Evolutionary conservation across 1,284 basidiomycete genomes (phyloP).

Genomic region (Cryptococcus deneoformans): DNA sequence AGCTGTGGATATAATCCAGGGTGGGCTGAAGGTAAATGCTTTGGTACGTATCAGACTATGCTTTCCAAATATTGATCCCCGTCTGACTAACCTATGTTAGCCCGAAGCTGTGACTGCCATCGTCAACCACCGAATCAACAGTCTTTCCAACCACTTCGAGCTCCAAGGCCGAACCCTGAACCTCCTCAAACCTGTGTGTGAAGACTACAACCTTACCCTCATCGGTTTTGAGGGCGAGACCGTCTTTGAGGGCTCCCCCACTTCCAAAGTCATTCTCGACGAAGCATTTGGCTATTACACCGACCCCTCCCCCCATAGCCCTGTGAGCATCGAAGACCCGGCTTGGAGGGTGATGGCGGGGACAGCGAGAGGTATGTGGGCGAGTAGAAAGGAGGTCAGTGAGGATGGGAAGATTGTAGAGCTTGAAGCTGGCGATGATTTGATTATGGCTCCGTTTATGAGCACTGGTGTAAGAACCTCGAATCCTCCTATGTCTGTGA

Average conservation of each 20-base stretch:
- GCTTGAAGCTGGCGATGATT: slow-evolving; percentile 21
- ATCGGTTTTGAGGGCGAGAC: slow-evolving; percentile 23
- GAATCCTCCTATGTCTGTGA: no score
- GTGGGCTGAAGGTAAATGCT: slow-evolving; percentile 51
- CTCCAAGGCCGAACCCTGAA: slow-evolving; percentile 24
- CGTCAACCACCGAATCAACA: slow-evolving; percentile 39
- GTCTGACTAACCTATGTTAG: slow-evolving; percentile 1
- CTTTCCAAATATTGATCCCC: background rate
- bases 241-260: slow-evolving; percentile 14
- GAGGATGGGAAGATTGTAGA: slow-evolving; percentile 22
- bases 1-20: slow-evolving; percentile 45
- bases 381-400: slow-evolving; percentile 20
- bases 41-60: slow-evolving; percentile 25
- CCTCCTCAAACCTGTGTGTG: slow-evolving; percentile 23
- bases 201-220: slow-evolving; percentile 32
- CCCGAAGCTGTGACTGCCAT: slow-evolving; percentile 34
- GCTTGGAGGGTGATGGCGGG: slow-evolving; percentile 29
- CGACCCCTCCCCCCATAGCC: slow-evolving; percentile 34
- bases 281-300: slow-evolving; percentile 23
- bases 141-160: slow-evolving; percentile 27
- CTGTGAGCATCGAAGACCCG: slow-evolving; percentile 20
- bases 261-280: slow-evolving; percentile 10
- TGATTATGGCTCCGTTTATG: slow-evolving; percentile 30
- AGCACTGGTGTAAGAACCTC: slow-evolving; percentile 24
- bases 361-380: slow-evolving; percentile 29